Percentiles rank a stretch among this genome's conserved stretches.
Evolutionary conservation across 352 stramenopile genomes (phyloP).

Genomic region (Blastocystis sp.): DNA sequence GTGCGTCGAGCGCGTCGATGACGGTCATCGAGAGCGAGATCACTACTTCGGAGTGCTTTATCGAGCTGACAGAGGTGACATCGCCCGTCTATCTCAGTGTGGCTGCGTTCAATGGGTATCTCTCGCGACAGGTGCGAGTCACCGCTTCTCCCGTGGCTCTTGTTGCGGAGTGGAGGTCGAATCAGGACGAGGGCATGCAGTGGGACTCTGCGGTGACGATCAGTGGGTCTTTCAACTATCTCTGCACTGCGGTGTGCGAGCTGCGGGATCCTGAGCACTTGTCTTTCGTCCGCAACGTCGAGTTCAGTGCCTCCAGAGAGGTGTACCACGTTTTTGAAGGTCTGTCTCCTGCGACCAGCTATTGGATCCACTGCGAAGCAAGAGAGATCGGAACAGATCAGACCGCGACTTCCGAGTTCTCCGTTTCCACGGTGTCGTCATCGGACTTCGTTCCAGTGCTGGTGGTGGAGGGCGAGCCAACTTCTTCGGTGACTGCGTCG

Average conservation of each 20-base stretch:
- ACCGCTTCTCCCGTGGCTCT: background rate
- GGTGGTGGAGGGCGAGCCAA: constrained; percentile 38
- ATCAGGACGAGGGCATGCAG: background rate
- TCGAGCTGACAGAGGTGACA: background rate
- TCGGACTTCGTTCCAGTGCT: background rate
- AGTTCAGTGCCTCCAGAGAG: background rate
- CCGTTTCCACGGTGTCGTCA: background rate
- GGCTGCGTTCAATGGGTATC: constrained; percentile 22
- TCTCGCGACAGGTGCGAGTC: background rate
- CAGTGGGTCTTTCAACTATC: background rate
- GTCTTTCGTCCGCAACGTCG: background rate
- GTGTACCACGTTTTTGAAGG: background rate
- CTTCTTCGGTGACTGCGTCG: background rate
- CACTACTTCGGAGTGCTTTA: background rate
- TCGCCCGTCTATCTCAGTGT: background rate
- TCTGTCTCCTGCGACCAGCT: background rate
- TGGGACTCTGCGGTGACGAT: background rate
- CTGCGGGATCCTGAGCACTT: background rate
- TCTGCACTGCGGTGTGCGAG: background rate
- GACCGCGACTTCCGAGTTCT: background rate
- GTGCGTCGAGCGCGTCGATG: background rate
- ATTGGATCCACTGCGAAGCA: background rate
- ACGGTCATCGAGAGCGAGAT: background rate
- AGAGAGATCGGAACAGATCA: background rate
- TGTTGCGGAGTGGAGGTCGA: background rate